Percentiles rank a stretch among this genome's conserved stretches.
Evolutionary conservation across 345 rosid genomes (phyloP).

Genomic region (Ceriops zippeliana): DNA sequence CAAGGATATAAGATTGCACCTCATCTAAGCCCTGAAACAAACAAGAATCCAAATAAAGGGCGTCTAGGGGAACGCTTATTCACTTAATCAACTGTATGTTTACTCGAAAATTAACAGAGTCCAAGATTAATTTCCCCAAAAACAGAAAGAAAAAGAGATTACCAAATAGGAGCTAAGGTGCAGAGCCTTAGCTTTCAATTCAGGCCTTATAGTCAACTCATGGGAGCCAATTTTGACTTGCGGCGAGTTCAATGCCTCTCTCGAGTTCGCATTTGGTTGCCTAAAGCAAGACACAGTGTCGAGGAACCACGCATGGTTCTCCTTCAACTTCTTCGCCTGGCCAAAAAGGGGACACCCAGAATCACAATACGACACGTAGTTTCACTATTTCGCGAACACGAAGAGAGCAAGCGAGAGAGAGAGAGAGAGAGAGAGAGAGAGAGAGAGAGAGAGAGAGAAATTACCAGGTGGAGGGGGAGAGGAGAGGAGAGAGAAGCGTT

Average conservation of each 20-base stretch:
- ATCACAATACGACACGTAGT: neutral
- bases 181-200: slow-evolving; percentile 62
- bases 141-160: slow-evolving; percentile 13
- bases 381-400: neutral
- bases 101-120: too few species aligned
- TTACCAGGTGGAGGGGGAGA: slow-evolving; percentile 53
- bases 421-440: slow-evolving; percentile 5
- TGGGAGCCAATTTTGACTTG: slow-evolving; percentile 54
- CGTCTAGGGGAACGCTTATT: neutral
- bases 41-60: neutral
- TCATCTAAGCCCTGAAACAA: slow-evolving; percentile 71
- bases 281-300: slow-evolving; percentile 52
- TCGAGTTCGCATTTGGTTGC: slow-evolving; percentile 60
- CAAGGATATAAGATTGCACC: slow-evolving; percentile 79
- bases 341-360: neutral
- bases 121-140: neutral
- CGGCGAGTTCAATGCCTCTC: slow-evolving; percentile 64
- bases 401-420: neutral
- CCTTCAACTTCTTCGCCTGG: slow-evolving; percentile 72
- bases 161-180: slow-evolving; percentile 66
- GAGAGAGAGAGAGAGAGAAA: slow-evolving; percentile 1
- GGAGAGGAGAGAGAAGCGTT: slow-evolving; percentile 50
- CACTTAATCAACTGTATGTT: neutral
- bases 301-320: slow-evolving; percentile 66
- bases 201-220: slow-evolving; percentile 51